phyloP scores from a whole-genome alignment of 2,329 filamentous ascomycete genomes.

The Pleoardoris graminearum region DNA sequence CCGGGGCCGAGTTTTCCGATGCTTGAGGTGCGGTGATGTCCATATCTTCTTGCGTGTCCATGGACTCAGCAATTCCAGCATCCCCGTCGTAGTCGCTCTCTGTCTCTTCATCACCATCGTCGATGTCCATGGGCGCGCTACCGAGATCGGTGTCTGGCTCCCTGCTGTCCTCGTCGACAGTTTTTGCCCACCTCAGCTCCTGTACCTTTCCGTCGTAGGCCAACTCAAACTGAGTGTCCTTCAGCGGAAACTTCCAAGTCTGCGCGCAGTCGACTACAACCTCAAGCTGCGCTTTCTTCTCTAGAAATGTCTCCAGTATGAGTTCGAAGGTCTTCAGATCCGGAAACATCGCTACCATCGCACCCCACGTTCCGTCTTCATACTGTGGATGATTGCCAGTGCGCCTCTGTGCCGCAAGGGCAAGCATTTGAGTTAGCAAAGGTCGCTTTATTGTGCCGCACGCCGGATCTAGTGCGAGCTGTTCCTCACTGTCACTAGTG shows the following conservation, averaged over 20 bases:
- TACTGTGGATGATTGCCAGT: neutral
- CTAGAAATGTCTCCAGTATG: slow-evolving; percentile 1
- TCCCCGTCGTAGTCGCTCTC: neutral
- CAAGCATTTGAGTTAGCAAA: neutral
- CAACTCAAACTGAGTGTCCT: neutral
- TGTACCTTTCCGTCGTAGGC: neutral
- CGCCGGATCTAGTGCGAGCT: slow-evolving; percentile 8
- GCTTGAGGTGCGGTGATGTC: neutral
- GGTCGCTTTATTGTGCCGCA: neutral
- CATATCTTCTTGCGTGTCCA: neutral
- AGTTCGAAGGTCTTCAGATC: slow-evolving; percentile 6
- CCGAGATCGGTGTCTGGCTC: neutral
- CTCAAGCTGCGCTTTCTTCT: slow-evolving; percentile 3
- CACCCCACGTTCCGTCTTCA: neutral
- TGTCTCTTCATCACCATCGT: neutral
- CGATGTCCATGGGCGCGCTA: neutral
- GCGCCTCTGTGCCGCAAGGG: neutral
- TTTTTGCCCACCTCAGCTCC: neutral
- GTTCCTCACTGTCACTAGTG: neutral
- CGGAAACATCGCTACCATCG: neutral
- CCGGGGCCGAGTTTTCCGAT: neutral
- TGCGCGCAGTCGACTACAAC: neutral
- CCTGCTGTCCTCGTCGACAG: neutral
- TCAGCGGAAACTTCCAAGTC: slow-evolving; percentile 4
- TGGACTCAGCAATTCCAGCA: neutral